Base-by-base conservation (phyloP, 768 basidiomycete species). In the Boletus rubropictus region DNA sequence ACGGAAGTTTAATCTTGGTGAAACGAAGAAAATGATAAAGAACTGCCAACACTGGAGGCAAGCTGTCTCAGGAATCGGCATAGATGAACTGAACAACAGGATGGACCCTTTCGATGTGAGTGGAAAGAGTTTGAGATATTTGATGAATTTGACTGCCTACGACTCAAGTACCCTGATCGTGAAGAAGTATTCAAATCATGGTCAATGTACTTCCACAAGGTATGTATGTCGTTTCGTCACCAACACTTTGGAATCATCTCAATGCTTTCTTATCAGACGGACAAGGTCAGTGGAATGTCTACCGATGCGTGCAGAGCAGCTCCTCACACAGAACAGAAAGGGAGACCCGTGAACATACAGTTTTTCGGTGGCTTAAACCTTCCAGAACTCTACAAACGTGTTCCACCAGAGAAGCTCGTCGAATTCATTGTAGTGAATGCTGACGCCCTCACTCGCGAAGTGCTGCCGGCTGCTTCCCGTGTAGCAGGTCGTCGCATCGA, bases 191-290 rank as follows among this genome's bases (percentile, higher is more conserved):
- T 86, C 53, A 78, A 84, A 43, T 80, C 77, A 51, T 89, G 86
- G 86, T 84, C 84, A 3, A 77, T 87, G 71, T 86, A 77, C 54
- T 87, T 84, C 55, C 86, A 89, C 63, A 87, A 86, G 70, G 84
- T 79, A 42, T 25, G 74, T 49, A 21, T 20, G 7, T 28, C 40
- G 4, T 29, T 28, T 37, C 27, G n/a, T 8, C 25, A 9, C 12
- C 18, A 15, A 11, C 1, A 7, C 21, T 20, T 29, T 39, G 40
- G 7, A 10, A 7, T 45, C 11, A 22, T 17, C 32, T 44, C 1
- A 10, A 50, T 18, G 3, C 34, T 39, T 39, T 24, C 20, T 17
- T 15, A 44, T 39, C 17, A 85, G 80, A 82, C 79, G 39, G 85
- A 88, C 67, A 87, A 85, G 74, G 83, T 82, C 44, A 49, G 68